Conservation (phyloP, 768 basidiomycete genomes). For the Leucogyrophana mollusca region DNA sequence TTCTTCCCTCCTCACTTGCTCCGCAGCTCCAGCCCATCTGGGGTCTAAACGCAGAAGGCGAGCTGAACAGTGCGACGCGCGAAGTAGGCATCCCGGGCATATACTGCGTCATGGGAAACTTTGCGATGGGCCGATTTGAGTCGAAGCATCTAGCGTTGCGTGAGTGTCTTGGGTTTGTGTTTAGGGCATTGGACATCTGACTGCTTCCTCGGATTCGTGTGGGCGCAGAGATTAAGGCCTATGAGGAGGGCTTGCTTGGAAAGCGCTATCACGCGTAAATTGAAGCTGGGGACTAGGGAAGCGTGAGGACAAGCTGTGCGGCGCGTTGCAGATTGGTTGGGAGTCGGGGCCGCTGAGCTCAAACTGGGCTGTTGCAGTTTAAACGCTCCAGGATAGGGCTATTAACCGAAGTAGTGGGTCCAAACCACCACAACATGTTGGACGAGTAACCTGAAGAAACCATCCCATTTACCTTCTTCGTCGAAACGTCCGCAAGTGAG, state of each 20-base stretch:
- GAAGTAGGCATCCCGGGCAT: constrained; percentile 9
- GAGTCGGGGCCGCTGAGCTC: too few relatives aligned
- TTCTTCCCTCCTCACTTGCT: constrained; percentile 6
- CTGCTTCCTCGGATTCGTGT: not conserved
- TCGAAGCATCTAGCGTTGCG: constrained; percentile 58
- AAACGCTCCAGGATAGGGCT: too few relatives aligned
- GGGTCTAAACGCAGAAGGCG: constrained; percentile 32
- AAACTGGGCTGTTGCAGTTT: too few relatives aligned
- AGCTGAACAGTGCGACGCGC: constrained; percentile 14
- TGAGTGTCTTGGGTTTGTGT: constrained; percentile 29
- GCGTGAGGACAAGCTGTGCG: too few relatives aligned
- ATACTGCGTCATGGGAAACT: constrained; percentile 31
- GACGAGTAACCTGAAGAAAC: too few relatives aligned
- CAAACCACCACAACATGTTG: too few relatives aligned
- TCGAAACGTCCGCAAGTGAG: too few relatives aligned
- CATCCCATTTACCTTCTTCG: too few relatives aligned
- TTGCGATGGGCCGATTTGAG: constrained; percentile 52
- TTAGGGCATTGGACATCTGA: not conserved
- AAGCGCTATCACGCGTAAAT: constrained; percentile 26
- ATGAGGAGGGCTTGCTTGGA: constrained; percentile 47
- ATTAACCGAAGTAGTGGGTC: too few relatives aligned
- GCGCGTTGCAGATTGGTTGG: too few relatives aligned
- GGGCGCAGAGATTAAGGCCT: constrained; percentile 74
- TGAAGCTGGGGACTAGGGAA: too few relatives aligned
- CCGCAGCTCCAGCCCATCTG: constrained; percentile 25